Base-by-base conservation (phyloP, 1,284 basidiomycete species). In the Cryptococcus floricola region DNA sequence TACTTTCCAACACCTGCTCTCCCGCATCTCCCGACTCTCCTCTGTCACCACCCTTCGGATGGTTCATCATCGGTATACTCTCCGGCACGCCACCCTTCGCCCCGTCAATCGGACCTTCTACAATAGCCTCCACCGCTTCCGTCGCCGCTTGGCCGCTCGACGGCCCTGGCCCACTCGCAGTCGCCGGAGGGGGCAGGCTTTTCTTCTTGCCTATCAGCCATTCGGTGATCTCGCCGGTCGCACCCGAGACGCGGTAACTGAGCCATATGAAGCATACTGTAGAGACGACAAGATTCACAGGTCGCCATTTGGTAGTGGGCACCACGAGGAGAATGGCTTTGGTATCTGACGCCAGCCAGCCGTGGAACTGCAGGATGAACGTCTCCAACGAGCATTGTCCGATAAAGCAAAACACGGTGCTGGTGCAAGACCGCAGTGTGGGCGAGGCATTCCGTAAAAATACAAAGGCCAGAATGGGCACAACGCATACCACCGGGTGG, bases 281-380 rank as follows among this genome's bases (percentile, higher is more conserved):
- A 16, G 88, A 87, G 52, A 92, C 65, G 41, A 89, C 74, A 61
- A 92, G 83, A 74, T 93, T 94, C 63, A 88, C 50, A 6, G 84
- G 81, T 45, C 90, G 81, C 81, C 85, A 88, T 42, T 75, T 76
- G 5, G 84, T 86, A 19, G 87, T 86, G 0, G 89, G 89, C 45
- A 93, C 77, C 50, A 93, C 82, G 52, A 91, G 77, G 39, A 94
- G 80, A 60, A 93, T 81, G 18, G 88, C 89, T 70, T 89, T 89
- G 18, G 88, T 91, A 69, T 94, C 91, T 5, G 83, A 88, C 0
- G 88, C 90, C 39, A 94, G 81, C 88, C 90, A 93, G 50, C 91
- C 80, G 74, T 94, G 91, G 76, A 87, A 93, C 71, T 94, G 89
- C 61, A 92, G 84, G 68, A 93, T 87, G 72, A 91, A 92, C 0